A percentile compares a stretch with the other conserved stretches of the same genome.
These are phyloP conservation scores for Pinguiococcus pyrenoidosus DNA, from an alignment of 108 stramenopile genomes.

Conservation along the genomic window DNA sequence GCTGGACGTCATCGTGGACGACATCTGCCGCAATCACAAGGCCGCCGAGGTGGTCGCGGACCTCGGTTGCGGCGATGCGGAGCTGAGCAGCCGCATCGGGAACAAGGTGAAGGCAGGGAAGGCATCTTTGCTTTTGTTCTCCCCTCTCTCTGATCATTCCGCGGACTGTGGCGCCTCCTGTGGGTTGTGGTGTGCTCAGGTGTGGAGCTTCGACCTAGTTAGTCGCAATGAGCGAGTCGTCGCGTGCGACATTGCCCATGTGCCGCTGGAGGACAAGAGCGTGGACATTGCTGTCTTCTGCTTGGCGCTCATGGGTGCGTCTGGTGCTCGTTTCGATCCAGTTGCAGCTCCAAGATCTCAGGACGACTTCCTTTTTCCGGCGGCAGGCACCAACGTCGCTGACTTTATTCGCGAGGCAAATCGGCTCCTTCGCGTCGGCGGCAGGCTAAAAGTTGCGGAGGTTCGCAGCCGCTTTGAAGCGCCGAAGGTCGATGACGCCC, in stretches of 20 bases:
- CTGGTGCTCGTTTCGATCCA: too few species aligned
- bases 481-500: conserved; percentile 12
- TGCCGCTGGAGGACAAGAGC: conserved; percentile 60
- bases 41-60: conserved; percentile 62
- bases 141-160: too few species aligned
- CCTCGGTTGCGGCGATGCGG: conserved; percentile 98
- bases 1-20: conserved; percentile 71
- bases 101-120: conserved; percentile 12
- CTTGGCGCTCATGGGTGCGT: conserved; percentile 81
- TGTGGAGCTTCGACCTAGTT: conserved; percentile 93
- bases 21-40: conserved; percentile 29
- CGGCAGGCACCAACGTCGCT: conserved; percentile 73
- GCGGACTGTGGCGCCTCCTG: neutral
- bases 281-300: conserved; percentile 91
- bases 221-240: conserved; percentile 65
- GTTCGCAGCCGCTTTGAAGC: conserved; percentile 84
- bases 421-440: conserved; percentile 65
- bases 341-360: too few species aligned
- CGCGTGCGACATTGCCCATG: conserved; percentile 88
- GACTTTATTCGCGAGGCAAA: conserved; percentile 85
- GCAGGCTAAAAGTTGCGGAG: conserved; percentile 69
- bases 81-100: conserved; percentile 49
- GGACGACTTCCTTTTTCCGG: too few species aligned
- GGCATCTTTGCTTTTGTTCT: too few species aligned
- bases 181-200: conserved; percentile 6